Conservation (phyloP, 2,329 filamentous ascomycete species). For the Ascochyta viciae-villosae region DNA sequence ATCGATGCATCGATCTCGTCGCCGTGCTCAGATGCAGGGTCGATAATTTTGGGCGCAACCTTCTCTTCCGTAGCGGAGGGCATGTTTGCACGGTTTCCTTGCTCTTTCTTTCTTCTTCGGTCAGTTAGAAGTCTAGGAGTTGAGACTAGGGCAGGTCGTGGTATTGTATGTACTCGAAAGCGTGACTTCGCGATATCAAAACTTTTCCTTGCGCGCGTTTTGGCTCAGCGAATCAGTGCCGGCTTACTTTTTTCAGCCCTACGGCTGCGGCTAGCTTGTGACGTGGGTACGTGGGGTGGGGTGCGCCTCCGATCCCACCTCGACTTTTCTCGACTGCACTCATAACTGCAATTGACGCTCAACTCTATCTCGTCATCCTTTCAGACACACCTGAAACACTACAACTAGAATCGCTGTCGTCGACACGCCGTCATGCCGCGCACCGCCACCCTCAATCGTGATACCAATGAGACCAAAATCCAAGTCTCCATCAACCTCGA, state of each 20-base stretch:
- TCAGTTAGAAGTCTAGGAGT: not conserved
- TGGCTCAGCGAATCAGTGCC: constrained; percentile 31
- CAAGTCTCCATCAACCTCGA: constrained; percentile 91
- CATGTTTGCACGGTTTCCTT: constrained; percentile 23
- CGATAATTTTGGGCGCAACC: constrained; percentile 26
- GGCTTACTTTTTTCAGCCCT: constrained; percentile 40
- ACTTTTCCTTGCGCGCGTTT: constrained; percentile 31
- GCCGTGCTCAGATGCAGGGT: constrained; percentile 33
- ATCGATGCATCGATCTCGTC: constrained; percentile 42
- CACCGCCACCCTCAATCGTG: constrained; percentile 79
- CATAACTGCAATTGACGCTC: constrained; percentile 9
- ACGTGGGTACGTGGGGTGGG: constrained; percentile 34
- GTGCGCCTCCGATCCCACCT: constrained; percentile 21
- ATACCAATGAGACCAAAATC: constrained; percentile 99
- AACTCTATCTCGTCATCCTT: not conserved
- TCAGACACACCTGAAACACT: not conserved
- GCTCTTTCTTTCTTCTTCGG: constrained; percentile 5
- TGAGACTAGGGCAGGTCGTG: not conserved
- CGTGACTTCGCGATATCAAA: constrained; percentile 36
- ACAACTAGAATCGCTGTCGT: not conserved
- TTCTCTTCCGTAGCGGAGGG: constrained; percentile 31
- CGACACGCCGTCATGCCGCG: constrained; percentile 55
- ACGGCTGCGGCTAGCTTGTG: constrained; percentile 31
- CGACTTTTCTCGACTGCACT: constrained; percentile 26
- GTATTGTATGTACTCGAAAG: constrained; percentile 8